Evolutionary conservation across 2,329 filamentous ascomycete genomes (phyloP), one percentile per base, ranked within the genome.

Genomic region (Pseudonectria buxi): DNA sequence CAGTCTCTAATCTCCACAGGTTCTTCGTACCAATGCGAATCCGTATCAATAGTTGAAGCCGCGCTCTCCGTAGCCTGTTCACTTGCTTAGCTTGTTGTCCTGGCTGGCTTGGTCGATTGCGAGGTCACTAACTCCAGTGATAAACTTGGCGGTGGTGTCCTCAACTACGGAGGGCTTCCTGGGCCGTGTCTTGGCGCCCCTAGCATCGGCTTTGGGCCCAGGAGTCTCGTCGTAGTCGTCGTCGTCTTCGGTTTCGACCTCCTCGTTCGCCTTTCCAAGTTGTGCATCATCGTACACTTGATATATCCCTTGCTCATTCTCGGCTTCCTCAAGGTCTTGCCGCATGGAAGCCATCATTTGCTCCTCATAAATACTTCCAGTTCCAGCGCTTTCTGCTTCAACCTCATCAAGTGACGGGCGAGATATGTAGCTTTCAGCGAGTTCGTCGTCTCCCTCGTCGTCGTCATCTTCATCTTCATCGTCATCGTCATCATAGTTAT

Each of bases 51-150:
- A 26, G 44, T 26, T 35, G 32, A 16, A 30, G 46, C 42, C 34
- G 33, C 42, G 30, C 39, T 37, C 30, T 37, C 37, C 29, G 29
- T 30, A 35, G 39, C 43, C 51, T 54, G 34, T 39, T 48, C 24
- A 41, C 9, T 32, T 36, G 43, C 48, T 60, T 60, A 57, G 54
- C 49, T 48, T 49, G 46, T 41, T 41, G 51, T 51, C 40, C 50
- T 49, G 33, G 40, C 45, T 34, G 58, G 60, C 47, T 24, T 64
- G 64, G 39, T 70, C 66, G 25, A 75, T 44, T 33, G 64, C 62
- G 33, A 80, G 55, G 41, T 74, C 64, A 58, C 69, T 67, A 59
- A 81, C 57, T 36, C 76, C 76, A 13, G 75, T 78, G 35, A 80
- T 78, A 18, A 76, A 47, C 54, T 80, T 74, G 3, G 74, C 76